These are phyloP conservation scores for Plasmopara viticola DNA, from an alignment of 352 stramenopile species.

Conservation along the genomic window DNA sequence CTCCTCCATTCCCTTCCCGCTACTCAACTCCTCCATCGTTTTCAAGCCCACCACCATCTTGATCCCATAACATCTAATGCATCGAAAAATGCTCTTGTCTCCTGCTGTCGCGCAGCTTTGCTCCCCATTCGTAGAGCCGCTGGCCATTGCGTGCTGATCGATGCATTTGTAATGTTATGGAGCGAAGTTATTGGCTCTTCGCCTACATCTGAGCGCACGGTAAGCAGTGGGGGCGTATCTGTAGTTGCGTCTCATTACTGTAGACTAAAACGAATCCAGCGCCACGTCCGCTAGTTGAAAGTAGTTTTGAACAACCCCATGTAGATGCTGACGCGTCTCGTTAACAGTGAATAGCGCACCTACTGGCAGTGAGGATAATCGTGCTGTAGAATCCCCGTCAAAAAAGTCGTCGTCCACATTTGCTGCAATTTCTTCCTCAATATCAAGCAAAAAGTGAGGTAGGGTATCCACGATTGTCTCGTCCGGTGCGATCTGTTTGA, in stretches of 20 bases:
- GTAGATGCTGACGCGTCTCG: constrained; percentile 60
- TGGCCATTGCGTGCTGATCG: constrained; percentile 42
- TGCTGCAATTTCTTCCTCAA: constrained; percentile 56
- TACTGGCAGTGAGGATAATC: constrained; percentile 49
- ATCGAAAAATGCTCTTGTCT: constrained; percentile 60
- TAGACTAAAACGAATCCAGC: constrained; percentile 47
- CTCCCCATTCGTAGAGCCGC: constrained; percentile 29
- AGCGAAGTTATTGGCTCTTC: constrained; percentile 21
- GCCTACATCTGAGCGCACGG: constrained; percentile 31
- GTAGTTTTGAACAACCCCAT: constrained; percentile 61
- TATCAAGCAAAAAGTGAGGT: constrained; percentile 61
- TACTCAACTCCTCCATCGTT: constrained; percentile 13
- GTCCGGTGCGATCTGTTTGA: constrained; percentile 8
- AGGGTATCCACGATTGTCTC: constrained; percentile 31
- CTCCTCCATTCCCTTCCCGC: constrained; percentile 4
- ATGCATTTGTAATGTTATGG: constrained; percentile 40
- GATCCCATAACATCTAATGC: constrained; percentile 55
- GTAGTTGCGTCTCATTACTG: constrained; percentile 18
- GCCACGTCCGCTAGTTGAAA: constrained; percentile 42
- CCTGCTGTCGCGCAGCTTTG: constrained; percentile 17
- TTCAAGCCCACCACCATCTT: constrained; percentile 46
- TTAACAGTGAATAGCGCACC: constrained; percentile 69
- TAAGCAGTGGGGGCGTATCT: constrained; percentile 41
- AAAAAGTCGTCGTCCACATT: constrained; percentile 66
- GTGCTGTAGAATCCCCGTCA: constrained; percentile 35